Conservation (phyloP, 2,329 filamentous ascomycete genomes). For the Colletotrichum cuscutae region DNA sequence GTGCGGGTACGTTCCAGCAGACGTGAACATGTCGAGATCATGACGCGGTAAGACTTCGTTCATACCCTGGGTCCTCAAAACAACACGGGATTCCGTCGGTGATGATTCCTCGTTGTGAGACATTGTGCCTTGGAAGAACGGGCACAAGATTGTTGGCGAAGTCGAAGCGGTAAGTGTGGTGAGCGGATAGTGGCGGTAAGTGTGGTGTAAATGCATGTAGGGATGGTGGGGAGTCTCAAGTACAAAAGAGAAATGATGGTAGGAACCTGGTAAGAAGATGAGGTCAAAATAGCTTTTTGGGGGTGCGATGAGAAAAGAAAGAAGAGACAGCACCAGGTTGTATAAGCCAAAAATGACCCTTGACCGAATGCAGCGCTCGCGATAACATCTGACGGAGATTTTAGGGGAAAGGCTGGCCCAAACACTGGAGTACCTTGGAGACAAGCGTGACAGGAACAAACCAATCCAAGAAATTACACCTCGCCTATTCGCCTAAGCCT, state of each 20-base stretch:
- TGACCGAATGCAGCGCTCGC: neutral
- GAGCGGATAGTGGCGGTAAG: neutral
- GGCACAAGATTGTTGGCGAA: neutral
- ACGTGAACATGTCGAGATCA: constrained; percentile 15
- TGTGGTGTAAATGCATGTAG: neutral
- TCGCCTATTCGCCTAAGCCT: neutral
- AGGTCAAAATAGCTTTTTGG: neutral
- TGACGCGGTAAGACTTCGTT: constrained; percentile 26
- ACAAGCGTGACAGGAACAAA: neutral
- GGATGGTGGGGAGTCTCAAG: neutral
- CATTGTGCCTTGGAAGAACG: neutral
- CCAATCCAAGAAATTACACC: neutral
- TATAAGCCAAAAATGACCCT: neutral
- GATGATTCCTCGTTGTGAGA: constrained; percentile 8
- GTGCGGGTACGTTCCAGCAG: constrained; percentile 5
- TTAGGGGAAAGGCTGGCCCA: neutral
- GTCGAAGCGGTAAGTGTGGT: neutral
- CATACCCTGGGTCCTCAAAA: constrained; percentile 24
- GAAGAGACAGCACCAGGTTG: neutral
- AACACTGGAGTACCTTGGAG: neutral
- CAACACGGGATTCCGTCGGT: neutral
- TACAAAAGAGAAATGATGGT: neutral
- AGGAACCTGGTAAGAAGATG: neutral
- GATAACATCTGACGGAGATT: neutral
- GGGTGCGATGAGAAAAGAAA: neutral